phyloP scores from a whole-genome alignment of 768 basidiomycete species.

The Cystofilobasidium macerans region DNA sequence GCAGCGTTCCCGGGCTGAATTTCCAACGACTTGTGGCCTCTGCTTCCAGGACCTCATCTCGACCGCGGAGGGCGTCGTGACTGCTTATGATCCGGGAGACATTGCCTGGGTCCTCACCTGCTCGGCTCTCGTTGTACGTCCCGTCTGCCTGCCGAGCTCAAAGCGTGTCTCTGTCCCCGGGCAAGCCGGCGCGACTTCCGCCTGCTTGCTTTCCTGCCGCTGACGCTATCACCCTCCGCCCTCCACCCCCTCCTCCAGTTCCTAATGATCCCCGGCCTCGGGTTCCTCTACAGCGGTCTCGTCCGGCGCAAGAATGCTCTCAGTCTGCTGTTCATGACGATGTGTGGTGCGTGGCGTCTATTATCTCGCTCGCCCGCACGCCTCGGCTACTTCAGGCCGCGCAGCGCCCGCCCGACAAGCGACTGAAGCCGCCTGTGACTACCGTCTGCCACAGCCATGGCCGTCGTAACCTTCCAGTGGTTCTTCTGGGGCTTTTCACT shows the following conservation, averaged over 20 bases:
- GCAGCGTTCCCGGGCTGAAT: background rate
- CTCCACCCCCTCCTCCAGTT: background rate
- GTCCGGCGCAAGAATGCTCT: conserved; percentile 87
- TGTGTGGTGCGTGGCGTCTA: background rate
- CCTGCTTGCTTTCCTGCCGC: background rate
- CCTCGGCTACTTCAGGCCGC: no score
- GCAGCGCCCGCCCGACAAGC: no score
- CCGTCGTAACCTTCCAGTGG: conserved; percentile 43
- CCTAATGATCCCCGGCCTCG: conserved; percentile 28
- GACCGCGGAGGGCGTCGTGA: conserved; percentile 6
- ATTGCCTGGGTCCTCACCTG: conserved; percentile 60
- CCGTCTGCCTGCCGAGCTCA: background rate
- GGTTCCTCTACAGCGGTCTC: conserved; percentile 63
- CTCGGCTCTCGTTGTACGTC: conserved; percentile 58
- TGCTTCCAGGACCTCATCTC: conserved; percentile 24
- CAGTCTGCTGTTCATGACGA: conserved; percentile 55
- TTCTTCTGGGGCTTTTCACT: conserved; percentile 34
- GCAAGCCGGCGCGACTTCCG: no score
- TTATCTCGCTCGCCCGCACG: conserved; percentile 53
- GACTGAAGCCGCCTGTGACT: no score
- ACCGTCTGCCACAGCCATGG: conserved; percentile 53
- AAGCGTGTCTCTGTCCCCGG: no score
- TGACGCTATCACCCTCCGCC: background rate
- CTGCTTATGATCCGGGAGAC: conserved; percentile 49
- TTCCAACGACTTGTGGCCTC: background rate